Evolutionary conservation across 2,329 filamentous ascomycete genomes (phyloP).

Genomic region (Aspergillus fumigatiaffinis): DNA sequence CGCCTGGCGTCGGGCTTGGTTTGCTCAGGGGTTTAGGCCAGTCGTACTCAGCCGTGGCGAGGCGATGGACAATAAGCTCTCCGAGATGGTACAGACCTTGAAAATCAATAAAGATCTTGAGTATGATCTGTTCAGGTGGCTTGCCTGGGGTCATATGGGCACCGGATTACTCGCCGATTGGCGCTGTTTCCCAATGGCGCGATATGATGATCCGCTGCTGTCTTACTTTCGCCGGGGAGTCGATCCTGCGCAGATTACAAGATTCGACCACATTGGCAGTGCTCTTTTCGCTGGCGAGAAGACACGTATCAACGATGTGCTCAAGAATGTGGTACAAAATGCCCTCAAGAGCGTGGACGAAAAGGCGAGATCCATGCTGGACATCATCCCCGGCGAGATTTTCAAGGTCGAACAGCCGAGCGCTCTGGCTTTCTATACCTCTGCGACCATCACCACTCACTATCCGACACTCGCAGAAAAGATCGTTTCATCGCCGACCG

Average conservation of each 20-base stretch:
- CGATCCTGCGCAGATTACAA: constrained; percentile 64
- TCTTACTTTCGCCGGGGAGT: constrained; percentile 70
- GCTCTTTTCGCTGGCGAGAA: constrained; percentile 71
- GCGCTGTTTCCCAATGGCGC: constrained; percentile 78
- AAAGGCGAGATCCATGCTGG: constrained; percentile 59
- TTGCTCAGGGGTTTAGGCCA: constrained; percentile 86
- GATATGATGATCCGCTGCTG: constrained; percentile 68
- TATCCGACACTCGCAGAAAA: constrained; percentile 66
- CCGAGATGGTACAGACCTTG: constrained; percentile 61
- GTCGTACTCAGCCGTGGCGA: constrained; percentile 75
- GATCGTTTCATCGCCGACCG: constrained; percentile 53
- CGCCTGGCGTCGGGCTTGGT: constrained; percentile 91
- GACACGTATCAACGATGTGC: constrained; percentile 56
- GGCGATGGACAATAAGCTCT: constrained; percentile 77
- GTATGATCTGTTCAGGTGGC: constrained; percentile 73
- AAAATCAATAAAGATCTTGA: constrained; percentile 60
- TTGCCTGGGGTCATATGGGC: constrained; percentile 90
- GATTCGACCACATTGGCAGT: constrained; percentile 67
- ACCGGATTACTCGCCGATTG: constrained; percentile 76
- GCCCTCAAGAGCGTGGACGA: constrained; percentile 56
- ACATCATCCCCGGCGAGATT: constrained; percentile 55
- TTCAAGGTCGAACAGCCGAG: constrained; percentile 65
- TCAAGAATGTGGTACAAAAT: not conserved
- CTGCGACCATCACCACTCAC: constrained; percentile 56
- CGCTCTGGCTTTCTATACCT: constrained; percentile 74